Conservation (phyloP, 345 rosid species). For the Kernera saxatilis region DNA sequence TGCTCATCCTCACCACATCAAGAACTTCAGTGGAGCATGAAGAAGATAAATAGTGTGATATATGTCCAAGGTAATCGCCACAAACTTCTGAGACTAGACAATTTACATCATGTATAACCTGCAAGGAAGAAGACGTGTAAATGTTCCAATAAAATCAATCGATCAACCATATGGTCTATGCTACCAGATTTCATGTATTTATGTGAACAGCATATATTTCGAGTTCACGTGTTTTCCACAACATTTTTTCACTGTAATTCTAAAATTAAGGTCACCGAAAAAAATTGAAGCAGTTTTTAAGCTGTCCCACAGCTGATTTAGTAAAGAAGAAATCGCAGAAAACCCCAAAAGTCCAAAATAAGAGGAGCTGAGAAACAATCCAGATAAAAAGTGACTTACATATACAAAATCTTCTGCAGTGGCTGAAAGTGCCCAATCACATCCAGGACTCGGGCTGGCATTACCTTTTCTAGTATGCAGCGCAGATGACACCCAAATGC, state of each 20-base stretch:
- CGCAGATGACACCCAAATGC: conserved; percentile 85
- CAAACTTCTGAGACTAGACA: conserved; percentile 56
- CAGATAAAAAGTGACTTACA: conserved; percentile 41
- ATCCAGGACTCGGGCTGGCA: conserved; percentile 55
- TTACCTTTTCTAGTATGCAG: conserved; percentile 55
- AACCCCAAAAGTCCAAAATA: not conserved
- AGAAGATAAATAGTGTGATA: conserved; percentile 59
- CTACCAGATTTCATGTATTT: not conserved
- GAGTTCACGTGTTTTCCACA: conserved; percentile 7
- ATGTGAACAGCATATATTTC: not conserved
- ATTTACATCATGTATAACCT: conserved; percentile 83
- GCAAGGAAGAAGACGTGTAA: conserved; percentile 35
- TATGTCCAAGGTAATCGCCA: conserved; percentile 57
- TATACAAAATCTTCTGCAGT: conserved; percentile 72
- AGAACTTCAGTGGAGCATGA: conserved; percentile 63
- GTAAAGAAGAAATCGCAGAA: not conserved
- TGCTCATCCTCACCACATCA: conserved; percentile 72
- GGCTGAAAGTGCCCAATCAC: conserved; percentile 87
- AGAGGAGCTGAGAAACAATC: conserved; percentile 16
- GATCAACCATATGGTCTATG: not conserved
- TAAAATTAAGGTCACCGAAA: not conserved
- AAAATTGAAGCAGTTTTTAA: not conserved
- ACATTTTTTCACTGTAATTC: not conserved
- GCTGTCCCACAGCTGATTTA: conserved; percentile 12
- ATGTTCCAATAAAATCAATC: conserved; percentile 3